A percentile compares a stretch with the other conserved stretches of the same genome.
Evolutionary conservation across 2,329 filamentous ascomycete species (phyloP).

Genomic region (Didymella segeticola): DNA sequence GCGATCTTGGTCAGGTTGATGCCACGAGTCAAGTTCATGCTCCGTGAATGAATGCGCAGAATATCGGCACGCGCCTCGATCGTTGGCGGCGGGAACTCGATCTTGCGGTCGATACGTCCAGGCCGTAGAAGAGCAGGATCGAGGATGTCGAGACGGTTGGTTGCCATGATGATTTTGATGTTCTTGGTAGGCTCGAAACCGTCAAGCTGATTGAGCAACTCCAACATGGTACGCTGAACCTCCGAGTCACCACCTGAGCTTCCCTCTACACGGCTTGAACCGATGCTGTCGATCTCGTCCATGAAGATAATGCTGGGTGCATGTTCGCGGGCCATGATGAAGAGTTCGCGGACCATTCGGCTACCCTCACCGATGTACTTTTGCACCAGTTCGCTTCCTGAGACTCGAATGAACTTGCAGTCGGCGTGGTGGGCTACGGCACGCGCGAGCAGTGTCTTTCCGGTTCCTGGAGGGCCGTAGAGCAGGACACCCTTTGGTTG

Average conservation of each 20-base stretch:
- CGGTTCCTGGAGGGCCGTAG: slow-evolving; percentile 95
- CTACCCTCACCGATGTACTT: slow-evolving; percentile 99
- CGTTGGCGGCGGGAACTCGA: slow-evolving; percentile 96
- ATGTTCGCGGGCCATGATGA: slow-evolving; percentile 98
- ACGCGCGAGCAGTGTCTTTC: slow-evolving; percentile 93
- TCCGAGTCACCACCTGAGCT: slow-evolving; percentile 95
- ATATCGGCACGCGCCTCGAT: slow-evolving; percentile 97
- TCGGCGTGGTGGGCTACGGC: slow-evolving; percentile 98
- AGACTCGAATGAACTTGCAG: slow-evolving; percentile 98
- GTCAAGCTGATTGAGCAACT: slow-evolving; percentile 96
- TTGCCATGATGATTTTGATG: slow-evolving; percentile 99
- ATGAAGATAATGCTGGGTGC: slow-evolving; percentile 99
- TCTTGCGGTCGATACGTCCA: slow-evolving; percentile 98
- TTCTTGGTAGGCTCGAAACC: slow-evolving; percentile 99
- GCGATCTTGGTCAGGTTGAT: slow-evolving; percentile 99
- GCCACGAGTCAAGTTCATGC: slow-evolving; percentile 97
- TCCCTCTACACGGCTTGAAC: slow-evolving; percentile 94
- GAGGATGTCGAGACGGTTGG: slow-evolving; percentile 95
- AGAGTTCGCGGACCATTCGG: slow-evolving; percentile 97
- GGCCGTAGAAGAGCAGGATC: slow-evolving; percentile 93
- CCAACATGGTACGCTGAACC: slow-evolving; percentile 98
- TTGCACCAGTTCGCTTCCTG: slow-evolving; percentile 93
- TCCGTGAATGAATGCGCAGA: slow-evolving; percentile 93
- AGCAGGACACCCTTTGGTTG: slow-evolving; percentile 97
- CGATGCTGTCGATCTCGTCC: slow-evolving; percentile 99